Conservation (phyloP, 192 early-diverging fungal species). For the Backusella circina region DNA sequence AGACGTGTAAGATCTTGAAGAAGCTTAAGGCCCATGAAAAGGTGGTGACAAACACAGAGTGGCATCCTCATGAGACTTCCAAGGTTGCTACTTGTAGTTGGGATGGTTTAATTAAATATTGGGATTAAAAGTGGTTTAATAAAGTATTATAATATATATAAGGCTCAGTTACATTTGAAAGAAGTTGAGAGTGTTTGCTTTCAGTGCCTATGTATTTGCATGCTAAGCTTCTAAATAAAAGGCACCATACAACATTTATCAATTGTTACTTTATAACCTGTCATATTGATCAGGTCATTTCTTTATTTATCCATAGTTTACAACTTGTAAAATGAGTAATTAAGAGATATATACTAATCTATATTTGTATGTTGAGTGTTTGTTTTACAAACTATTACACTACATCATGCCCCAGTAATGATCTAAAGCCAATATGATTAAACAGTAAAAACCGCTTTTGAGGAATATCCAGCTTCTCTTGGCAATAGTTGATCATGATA, state of each 20-base stretch:
- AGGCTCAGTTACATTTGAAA: neutral
- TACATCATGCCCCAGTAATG: neutral
- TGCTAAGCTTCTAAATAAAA: too few species aligned
- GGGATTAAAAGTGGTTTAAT: slow-evolving; percentile 47
- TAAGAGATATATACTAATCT: neutral
- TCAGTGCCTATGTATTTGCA: too few species aligned
- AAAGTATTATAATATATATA: neutral
- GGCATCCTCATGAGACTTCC: slow-evolving; percentile 94
- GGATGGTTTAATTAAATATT: slow-evolving; percentile 94
- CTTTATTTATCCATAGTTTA: too few species aligned
- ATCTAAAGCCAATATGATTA: neutral
- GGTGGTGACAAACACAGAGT: slow-evolving; percentile 87
- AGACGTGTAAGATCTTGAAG: slow-evolving; percentile 78
- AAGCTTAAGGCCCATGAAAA: slow-evolving; percentile 91
- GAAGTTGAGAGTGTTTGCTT: too few species aligned
- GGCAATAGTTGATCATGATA: neutral
- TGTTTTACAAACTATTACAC: neutral
- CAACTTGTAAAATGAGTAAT: too few species aligned
- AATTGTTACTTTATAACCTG: neutral
- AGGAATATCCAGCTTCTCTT: neutral
- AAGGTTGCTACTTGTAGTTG: slow-evolving; percentile 92
- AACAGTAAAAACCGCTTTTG: neutral
- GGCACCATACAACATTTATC: too few species aligned
- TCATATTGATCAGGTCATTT: neutral
- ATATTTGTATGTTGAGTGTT: neutral